Evolutionary conservation across 2,329 filamentous ascomycete genomes (phyloP), one percentile per base, ranked within the genome.

Genomic region (Aspergillus novofumigatus): DNA sequence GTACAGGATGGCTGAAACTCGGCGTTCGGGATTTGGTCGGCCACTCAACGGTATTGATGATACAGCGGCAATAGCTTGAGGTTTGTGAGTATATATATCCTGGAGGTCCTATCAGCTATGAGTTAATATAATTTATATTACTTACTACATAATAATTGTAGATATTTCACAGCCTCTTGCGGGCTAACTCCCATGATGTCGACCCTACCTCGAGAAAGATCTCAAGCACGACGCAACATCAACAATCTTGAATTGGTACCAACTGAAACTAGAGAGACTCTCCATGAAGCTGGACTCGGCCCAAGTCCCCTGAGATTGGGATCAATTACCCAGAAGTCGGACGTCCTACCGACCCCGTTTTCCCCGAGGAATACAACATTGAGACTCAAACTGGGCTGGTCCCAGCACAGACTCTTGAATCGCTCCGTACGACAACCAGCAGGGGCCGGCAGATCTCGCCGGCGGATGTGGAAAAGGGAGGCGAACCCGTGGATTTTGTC

Each of bases 401-500:
- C 25, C 59, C 59, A 9, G 45, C 59, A 25, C 48, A 23, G 20
- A 58, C 57, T 2, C 44, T 61, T 6, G 53, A 59, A 41, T 51
- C 51, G 38, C 54, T 61, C 32, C 59, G 59, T 35, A 41, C 55
- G 6, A 50, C 52, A 3, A 38, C 50, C 20, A 29, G 21, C 11
- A 25, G 4, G 44, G 44, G 44, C 23, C 44, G 44, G n/a, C 44
- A 23, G 44, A 23, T 47, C 44, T 14, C 44, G 10, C 35, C 54
- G 32, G 23, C n/a, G 8, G 69, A 71, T 49, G n/a, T 65, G 3
- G 70, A 72, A 55, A 71, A 72, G 42, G 62, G 58, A 21, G 56
- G 60, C 11, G 60, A 64, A 0, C n/a, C 57, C 1, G 52, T 51
- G 1, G 63, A 69, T 25, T 70, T 66, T 17, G 85, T 88, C 21